Evolutionary conservation across 192 early-diverging fungal genomes (phyloP).

Genomic region (Backusella luteola): DNA sequence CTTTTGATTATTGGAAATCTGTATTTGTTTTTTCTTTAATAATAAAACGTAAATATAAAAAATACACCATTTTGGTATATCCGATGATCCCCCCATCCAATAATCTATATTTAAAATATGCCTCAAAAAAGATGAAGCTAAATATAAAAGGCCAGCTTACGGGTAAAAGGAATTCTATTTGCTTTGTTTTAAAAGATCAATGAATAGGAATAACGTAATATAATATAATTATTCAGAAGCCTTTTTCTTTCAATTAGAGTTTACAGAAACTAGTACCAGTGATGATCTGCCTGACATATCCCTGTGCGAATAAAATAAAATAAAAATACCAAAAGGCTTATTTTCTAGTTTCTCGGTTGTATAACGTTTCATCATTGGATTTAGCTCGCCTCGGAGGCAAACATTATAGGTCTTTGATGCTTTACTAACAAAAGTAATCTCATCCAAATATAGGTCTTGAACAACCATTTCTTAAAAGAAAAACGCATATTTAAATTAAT

Average conservation of each 20-base stretch:
- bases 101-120: neutral
- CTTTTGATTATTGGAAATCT: neutral
- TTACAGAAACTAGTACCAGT: constrained; percentile 76
- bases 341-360: constrained; percentile 63
- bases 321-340: constrained; percentile 92
- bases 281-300: constrained; percentile 73
- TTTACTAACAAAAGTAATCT: constrained; percentile 92
- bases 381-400: constrained; percentile 84
- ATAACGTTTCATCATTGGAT: constrained; percentile 78
- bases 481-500: neutral
- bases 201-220: neutral
- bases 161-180: neutral
- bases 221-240: neutral
- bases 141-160: neutral
- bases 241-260: constrained; percentile 18
- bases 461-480: constrained; percentile 65
- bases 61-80: neutral
- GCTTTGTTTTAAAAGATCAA: neutral
- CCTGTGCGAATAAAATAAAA: constrained; percentile 86
- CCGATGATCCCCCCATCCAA: neutral
- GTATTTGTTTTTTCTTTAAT: neutral
- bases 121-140: neutral
- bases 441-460: constrained; percentile 86
- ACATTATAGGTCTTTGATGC: constrained; percentile 94
- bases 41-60: neutral